Conservation (phyloP, 352 stramenopile genomes). For the Thraustotheca clavata region DNA sequence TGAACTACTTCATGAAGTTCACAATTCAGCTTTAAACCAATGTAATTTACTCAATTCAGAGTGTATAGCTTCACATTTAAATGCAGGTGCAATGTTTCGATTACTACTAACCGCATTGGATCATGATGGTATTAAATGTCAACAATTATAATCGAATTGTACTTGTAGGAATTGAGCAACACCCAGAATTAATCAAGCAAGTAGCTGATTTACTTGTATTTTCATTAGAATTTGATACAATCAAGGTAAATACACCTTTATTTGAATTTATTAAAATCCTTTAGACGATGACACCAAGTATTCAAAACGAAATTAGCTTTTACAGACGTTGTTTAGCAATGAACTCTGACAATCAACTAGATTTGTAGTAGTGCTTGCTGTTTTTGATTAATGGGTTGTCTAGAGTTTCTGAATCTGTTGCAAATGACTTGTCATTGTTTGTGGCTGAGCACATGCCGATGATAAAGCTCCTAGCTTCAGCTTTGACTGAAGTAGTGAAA, state of each 20-base stretch:
- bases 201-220: constrained; percentile 45
- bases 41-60: constrained; percentile 45
- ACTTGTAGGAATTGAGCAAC: constrained; percentile 37
- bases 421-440: constrained; percentile 54
- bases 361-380: constrained; percentile 26
- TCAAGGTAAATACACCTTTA: constrained; percentile 27
- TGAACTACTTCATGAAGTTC: constrained; percentile 29
- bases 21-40: constrained; percentile 35
- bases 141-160: constrained; percentile 35
- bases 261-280: background rate
- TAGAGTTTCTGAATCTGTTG: constrained; percentile 27
- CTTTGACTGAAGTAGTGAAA: constrained; percentile 21
- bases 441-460: constrained; percentile 50
- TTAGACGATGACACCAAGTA: constrained; percentile 33
- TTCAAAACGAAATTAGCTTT: constrained; percentile 60
- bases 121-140: background rate
- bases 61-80: constrained; percentile 16
- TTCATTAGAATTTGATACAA: constrained; percentile 41
- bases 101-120: constrained; percentile 8
- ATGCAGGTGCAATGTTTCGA: background rate
- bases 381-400: background rate
- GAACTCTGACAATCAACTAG: constrained; percentile 38
- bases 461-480: constrained; percentile 42
- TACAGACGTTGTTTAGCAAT: constrained; percentile 41
- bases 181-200: background rate